Base-by-base conservation (phyloP, 2,329 filamentous ascomycete species). In the Periconia sp. region DNA sequence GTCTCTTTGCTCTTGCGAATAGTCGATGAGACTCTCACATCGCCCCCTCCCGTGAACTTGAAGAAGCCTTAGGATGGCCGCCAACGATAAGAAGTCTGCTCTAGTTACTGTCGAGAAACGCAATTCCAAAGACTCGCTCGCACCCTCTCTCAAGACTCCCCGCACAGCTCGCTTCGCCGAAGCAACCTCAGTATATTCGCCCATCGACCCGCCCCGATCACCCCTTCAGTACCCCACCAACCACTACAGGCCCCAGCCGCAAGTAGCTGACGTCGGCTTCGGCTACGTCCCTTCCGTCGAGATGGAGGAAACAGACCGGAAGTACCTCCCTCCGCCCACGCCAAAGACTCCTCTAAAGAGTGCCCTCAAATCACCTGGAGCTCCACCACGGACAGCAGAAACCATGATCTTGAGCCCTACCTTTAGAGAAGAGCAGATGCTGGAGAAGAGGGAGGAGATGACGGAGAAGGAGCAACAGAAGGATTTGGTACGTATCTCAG, bases 241-340 rank as follows among this genome's bases (percentile, higher is more conserved):
- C 58, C 73, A 78, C 65, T 74, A 82, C 66, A 73, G 77, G 56
- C 76, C 81, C 39, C 81, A 87, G 67, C 75, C 85, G 40, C 86
- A 90, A 66, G 88, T 92, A 22, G 88, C 86, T 46, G 91, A 96
- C 73, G 83, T 96, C 54, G 92, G 92, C 55, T 96, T 97, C 71
- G 91, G 92, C 68, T 96, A 96, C 74, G 88, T 96, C 65, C 8
- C 34, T 11, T n/a, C 58, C 70, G 73, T 82, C 58, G 77, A 81
- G 47, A 79, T 85, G 62, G 73, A 78, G 50, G 74, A 78, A 53
- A 75, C 75, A 56, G 67, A 71, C 51, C 57, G 54, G 42, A 73
- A 68, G 52, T 72, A 73, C 47, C 70, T 78, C 40, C 69, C 61
- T 61, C 63, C 85, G 80, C 46, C 82, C 81, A 77, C 85, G 25